phyloP scores from a whole-genome alignment of 768 basidiomycete species.

The Lactifluus volemus region DNA sequence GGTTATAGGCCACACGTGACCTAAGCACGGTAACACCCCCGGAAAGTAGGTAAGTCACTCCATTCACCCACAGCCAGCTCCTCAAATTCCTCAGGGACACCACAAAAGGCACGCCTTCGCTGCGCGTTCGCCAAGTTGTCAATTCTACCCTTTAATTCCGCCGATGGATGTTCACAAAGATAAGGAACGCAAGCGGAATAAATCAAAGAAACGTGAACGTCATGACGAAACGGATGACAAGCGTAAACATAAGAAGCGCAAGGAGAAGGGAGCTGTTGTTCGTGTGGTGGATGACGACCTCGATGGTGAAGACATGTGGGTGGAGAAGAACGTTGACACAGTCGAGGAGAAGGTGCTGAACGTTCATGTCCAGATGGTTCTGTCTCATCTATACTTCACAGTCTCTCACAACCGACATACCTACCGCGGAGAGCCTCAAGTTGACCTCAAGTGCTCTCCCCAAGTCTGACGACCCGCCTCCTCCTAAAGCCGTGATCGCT shows the following conservation, averaged over 20 bases:
- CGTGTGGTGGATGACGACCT: conserved; percentile 62
- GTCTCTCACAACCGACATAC: conserved; percentile 66
- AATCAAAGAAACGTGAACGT: conserved; percentile 48
- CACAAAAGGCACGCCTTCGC: too few species aligned
- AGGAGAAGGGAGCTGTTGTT: conserved; percentile 33
- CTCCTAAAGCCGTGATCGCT: conserved; percentile 38
- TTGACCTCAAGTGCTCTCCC: conserved; percentile 52
- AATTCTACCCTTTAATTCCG: too few species aligned
- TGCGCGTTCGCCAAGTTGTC: too few species aligned
- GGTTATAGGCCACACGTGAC: not conserved
- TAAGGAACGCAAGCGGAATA: conserved; percentile 35
- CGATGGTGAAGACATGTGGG: conserved; percentile 72
- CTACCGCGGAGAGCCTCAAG: conserved; percentile 62
- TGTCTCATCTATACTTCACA: conserved; percentile 22
- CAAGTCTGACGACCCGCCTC: conserved; percentile 35
- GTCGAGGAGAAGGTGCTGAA: conserved; percentile 62
- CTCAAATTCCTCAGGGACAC: too few species aligned
- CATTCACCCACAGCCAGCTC: conserved; percentile 20
- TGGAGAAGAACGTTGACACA: conserved; percentile 78
- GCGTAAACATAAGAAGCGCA: conserved; percentile 30
- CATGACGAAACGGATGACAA: conserved; percentile 34
- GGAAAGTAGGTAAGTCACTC: not conserved
- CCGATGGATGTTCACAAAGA: conserved; percentile 27
- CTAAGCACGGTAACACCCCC: not conserved
- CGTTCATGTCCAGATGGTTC: not conserved